These are phyloP conservation scores for Stellera chamaejasme DNA, from an alignment of 345 rosid species.

Conservation along the genomic window DNA sequence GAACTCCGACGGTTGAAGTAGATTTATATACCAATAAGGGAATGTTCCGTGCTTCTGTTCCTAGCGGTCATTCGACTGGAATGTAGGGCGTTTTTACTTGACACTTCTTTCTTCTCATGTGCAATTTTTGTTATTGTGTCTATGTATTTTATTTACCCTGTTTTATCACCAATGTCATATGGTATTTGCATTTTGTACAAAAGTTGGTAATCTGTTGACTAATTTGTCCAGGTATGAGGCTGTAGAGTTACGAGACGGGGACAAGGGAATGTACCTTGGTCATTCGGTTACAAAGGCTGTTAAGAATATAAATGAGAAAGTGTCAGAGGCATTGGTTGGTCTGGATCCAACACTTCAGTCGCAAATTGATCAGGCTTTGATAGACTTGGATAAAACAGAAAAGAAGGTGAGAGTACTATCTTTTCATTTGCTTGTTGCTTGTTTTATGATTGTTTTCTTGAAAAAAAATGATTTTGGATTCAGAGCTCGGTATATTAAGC, in stretches of 20 bases:
- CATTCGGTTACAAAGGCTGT: conserved; percentile 89
- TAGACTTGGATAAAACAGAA: conserved; percentile 91
- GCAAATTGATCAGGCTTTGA: conserved; percentile 97
- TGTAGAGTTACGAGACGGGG: conserved; percentile 87
- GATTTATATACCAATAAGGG: conserved; percentile 86
- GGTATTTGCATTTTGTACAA: too few species aligned
- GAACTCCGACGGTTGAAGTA: conserved; percentile 91
- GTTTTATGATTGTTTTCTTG: not conserved
- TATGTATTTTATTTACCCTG: not conserved
- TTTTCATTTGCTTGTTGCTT: not conserved
- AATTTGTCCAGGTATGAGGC: conserved; percentile 74
- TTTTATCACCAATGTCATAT: too few species aligned
- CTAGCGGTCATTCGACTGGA: conserved; percentile 77
- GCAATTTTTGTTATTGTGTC: not conserved
- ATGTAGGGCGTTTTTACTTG: conserved; percentile 36
- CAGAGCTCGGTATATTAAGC: conserved; percentile 3
- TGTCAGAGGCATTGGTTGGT: conserved; percentile 79
- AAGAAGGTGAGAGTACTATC: conserved; percentile 51
- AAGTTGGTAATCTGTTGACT: not conserved
- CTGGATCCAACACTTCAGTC: conserved; percentile 92
- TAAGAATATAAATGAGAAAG: conserved; percentile 78
- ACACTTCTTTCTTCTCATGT: not conserved
- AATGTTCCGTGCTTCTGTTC: conserved; percentile 78
- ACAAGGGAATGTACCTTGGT: conserved; percentile 85
- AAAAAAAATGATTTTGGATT: not conserved